Conservation (phyloP, 768 basidiomycete genomes). For the Lanmaoa rubissima region DNA sequence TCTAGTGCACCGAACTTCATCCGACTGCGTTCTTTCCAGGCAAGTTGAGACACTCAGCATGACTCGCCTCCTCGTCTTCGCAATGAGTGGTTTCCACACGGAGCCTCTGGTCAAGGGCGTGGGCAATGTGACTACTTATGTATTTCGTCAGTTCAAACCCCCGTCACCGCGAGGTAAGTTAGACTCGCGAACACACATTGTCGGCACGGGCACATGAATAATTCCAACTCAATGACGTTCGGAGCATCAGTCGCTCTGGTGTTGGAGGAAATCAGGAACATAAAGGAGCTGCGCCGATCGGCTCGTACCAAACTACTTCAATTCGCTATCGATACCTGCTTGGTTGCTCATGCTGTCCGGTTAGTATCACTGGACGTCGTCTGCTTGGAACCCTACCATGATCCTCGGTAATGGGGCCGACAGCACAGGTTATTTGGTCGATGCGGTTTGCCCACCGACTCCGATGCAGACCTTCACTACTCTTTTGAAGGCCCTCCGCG, state of each 20-base stretch:
- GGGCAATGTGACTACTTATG: not conserved
- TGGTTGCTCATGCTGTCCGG: slow-evolving; percentile 45
- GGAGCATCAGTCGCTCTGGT: slow-evolving; percentile 21
- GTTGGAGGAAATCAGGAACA: slow-evolving; percentile 7
- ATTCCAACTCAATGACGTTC: slow-evolving; percentile 4
- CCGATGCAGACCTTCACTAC: slow-evolving; percentile 35
- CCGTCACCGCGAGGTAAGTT: not conserved
- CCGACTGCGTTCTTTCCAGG: not conserved
- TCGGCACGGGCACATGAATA: slow-evolving; percentile 2
- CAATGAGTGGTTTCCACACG: too few relatives aligned
- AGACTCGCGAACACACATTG: not conserved
- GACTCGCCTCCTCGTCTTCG: too few relatives aligned
- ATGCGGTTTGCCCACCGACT: slow-evolving; percentile 37
- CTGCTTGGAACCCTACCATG: not conserved
- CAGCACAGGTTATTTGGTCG: slow-evolving; percentile 49
- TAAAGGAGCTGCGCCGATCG: slow-evolving; percentile 8
- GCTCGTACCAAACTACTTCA: slow-evolving; percentile 13
- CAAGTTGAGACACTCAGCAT: not conserved
- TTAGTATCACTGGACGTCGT: slow-evolving; percentile 19
- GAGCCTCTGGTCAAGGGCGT: too few relatives aligned
- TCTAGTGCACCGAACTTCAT: too few relatives aligned
- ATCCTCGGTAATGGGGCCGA: not conserved
- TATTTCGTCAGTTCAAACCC: not conserved
- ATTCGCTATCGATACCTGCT: slow-evolving; percentile 41
- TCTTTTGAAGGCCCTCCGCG: slow-evolving; percentile 40